Percentiles rank a stretch among this genome's conserved stretches.
phyloP scores from a whole-genome alignment of 441 rosid genomes.

The Populus tomentosa region DNA sequence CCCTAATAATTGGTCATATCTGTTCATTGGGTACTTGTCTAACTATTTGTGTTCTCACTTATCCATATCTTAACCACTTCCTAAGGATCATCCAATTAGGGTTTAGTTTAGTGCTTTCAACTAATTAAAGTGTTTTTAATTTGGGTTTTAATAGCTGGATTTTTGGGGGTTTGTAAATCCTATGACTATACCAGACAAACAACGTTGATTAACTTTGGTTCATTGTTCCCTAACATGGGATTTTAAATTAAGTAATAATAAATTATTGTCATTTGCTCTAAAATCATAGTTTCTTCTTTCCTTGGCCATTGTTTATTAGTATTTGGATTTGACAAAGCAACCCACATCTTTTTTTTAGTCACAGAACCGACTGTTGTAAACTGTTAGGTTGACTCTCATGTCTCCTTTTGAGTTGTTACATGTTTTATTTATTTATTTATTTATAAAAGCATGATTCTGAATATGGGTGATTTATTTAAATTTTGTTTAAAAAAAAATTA shows the following conservation, averaged over 20 bases:
- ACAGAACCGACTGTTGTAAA: not conserved
- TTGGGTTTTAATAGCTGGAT: constrained; percentile 14
- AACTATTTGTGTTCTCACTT: constrained; percentile 3
- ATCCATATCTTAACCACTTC: constrained; percentile 18
- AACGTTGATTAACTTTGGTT: no score
- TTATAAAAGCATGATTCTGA: no score
- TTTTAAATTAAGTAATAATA: no score
- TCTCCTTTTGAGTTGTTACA: not conserved
- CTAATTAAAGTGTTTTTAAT: not conserved
- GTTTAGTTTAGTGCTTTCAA: not conserved
- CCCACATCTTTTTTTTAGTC: no score
- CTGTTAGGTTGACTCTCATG: no score
- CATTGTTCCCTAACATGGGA: no score
- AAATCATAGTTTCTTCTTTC: no score
- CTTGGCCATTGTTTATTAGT: no score
- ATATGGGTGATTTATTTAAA: not conserved
- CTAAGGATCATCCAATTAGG: constrained; percentile 9
- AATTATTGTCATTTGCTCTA: no score
- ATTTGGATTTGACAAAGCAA: no score
- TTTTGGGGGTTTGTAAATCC: not conserved
- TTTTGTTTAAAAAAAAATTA: no score
- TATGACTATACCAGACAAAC: constrained; percentile 1
- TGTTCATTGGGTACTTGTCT: not conserved
- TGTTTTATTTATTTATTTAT: no score
- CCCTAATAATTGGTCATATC: not conserved